Evolutionary conservation across 2,329 filamentous ascomycete genomes (phyloP).

Genomic region (Uncinocarpus reesii): DNA sequence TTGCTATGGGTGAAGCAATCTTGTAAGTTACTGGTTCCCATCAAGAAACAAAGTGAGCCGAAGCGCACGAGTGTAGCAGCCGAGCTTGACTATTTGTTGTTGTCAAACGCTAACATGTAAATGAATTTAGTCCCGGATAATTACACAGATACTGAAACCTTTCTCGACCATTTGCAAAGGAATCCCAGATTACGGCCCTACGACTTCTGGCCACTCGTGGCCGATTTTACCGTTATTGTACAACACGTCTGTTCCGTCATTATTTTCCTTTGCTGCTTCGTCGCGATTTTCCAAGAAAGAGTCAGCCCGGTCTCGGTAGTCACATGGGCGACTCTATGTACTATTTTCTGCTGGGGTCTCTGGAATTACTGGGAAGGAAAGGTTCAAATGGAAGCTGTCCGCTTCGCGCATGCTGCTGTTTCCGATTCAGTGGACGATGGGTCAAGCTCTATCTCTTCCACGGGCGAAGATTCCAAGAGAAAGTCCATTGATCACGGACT

Average conservation of each 20-base stretch:
- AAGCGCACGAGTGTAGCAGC: background rate
- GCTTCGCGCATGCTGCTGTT: background rate
- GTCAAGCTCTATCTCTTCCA: conserved; percentile 32
- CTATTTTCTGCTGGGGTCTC: conserved; percentile 75
- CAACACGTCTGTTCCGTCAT: conserved; percentile 93
- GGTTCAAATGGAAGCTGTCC: conserved; percentile 45
- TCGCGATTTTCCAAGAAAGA: conserved; percentile 75
- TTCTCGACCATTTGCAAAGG: conserved; percentile 87
- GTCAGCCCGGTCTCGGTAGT: conserved; percentile 87
- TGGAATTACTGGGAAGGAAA: conserved; percentile 86
- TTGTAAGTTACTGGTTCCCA: conserved; percentile 56
- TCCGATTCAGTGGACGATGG: conserved; percentile 25
- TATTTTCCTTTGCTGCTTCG: conserved; percentile 89
- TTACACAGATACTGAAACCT: conserved; percentile 93
- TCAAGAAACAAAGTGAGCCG: conserved; percentile 48
- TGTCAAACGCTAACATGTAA: background rate
- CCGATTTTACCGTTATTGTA: conserved; percentile 90
- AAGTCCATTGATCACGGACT: conserved; percentile 32
- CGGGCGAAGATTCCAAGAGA: conserved; percentile 17
- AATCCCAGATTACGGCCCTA: conserved; percentile 91
- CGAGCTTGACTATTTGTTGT: background rate
- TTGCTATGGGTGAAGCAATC: conserved; percentile 96
- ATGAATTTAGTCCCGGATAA: conserved; percentile 75
- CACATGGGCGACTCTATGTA: conserved; percentile 70
- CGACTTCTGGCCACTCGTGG: conserved; percentile 94